Base-by-base conservation (phyloP, 306 rosid genomes). In the Abrus precatorius region DNA sequence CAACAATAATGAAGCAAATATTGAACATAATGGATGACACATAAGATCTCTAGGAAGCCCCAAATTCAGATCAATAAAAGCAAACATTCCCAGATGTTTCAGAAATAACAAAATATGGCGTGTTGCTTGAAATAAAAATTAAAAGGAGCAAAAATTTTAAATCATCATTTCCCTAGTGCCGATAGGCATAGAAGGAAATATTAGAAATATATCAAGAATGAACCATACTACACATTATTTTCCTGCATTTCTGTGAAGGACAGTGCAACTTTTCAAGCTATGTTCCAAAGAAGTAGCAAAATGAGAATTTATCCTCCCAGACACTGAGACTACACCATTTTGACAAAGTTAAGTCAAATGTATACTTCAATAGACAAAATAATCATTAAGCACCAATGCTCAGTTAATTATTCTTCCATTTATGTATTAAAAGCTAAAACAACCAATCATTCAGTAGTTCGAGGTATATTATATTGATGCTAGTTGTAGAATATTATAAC, bases 1-100 rank as follows among this genome's bases (percentile, higher is more conserved):
- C 40, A 57, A 38, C 20, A 69, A 48, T 45, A 79, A 33, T 14
- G 7, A 57, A 44, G 7, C 13, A 6, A 41, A 44, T 44, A 68
- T 68, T 68, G 47, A 27, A 68, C 56, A 68, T 27, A 27, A 53
- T 9, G 9, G 77, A 38, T 20, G 36, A 9, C 27, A 53, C 49
- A 13, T 3, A 43, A 36, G 30, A 53, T 72, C 49, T 53, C 64
- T 8, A 53, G 6, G 20, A 53, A 53, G 36, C 36, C 20, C 14
- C 9, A 53, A 53, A 53, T 56, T 73, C 43, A 55, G 54, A 57
- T 49, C 65, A 67, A 40, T 11, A 41, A 54, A 55, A 73, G 40
- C 28, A 73, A 6, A 53, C 64, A 72, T 38, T 40, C 55, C 69
- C 3, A 40, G 11, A 74, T 74, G 30, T 57, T 43, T 44, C 33